Percentiles rank a stretch among this genome's conserved stretches.
phyloP scores from a whole-genome alignment of 2,329 filamentous ascomycete genomes.

The Paraphoma chrysanthemicola region DNA sequence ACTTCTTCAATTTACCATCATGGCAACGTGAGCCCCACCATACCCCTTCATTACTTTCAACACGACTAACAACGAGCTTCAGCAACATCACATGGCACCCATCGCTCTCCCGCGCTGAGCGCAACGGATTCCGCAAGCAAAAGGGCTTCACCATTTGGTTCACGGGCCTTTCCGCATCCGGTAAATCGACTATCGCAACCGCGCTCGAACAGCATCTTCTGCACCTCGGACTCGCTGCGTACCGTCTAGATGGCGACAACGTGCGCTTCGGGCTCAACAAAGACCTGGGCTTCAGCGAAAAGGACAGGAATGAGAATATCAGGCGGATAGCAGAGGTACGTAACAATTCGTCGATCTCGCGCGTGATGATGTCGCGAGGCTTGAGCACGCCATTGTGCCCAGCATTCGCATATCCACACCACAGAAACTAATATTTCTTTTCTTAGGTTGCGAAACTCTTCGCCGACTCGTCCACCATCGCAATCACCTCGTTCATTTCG shows the following conservation, averaged over 20 bases:
- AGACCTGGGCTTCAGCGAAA: slow-evolving; percentile 92
- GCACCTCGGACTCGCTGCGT: slow-evolving; percentile 80
- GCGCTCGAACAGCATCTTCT: slow-evolving; percentile 97
- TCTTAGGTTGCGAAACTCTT: slow-evolving; percentile 88
- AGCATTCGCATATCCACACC: neutral
- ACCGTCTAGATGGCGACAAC: slow-evolving; percentile 97
- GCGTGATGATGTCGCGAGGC: slow-evolving; percentile 1
- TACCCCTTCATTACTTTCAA: slow-evolving; percentile 27
- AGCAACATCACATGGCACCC: slow-evolving; percentile 94
- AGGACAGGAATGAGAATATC: slow-evolving; percentile 97
- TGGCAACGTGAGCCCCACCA: slow-evolving; percentile 47
- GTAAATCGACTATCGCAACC: slow-evolving; percentile 96
- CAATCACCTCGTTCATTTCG: slow-evolving; percentile 96
- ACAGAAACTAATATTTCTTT: neutral
- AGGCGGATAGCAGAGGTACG: slow-evolving; percentile 83
- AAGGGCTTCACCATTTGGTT: slow-evolving; percentile 96
- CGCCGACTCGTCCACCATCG: slow-evolving; percentile 84
- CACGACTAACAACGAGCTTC: slow-evolving; percentile 21
- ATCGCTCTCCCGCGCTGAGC: slow-evolving; percentile 79
- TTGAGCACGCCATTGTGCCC: slow-evolving; percentile 22
- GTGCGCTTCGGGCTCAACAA: slow-evolving; percentile 98
- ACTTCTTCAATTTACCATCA: slow-evolving; percentile 14
- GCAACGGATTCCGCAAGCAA: slow-evolving; percentile 78
- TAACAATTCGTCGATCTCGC: neutral
- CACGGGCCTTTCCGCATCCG: slow-evolving; percentile 92